phyloP scores from a whole-genome alignment of 2,329 filamentous ascomycete genomes.

The Aureobasidium musti region DNA sequence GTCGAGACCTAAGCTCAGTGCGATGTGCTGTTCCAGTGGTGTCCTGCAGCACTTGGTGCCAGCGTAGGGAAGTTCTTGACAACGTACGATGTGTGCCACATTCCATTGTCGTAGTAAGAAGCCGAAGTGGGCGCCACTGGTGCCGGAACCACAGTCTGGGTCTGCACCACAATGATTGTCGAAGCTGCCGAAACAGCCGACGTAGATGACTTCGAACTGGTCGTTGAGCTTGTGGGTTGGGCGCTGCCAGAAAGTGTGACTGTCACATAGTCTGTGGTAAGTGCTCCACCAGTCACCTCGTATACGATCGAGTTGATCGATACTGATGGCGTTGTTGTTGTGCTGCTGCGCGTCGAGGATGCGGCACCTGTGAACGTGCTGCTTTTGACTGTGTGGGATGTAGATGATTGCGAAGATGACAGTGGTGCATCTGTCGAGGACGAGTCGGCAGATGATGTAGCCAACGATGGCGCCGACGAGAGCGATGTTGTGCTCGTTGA shows the following conservation, averaged over 20 bases:
- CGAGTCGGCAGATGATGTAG: neutral
- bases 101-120: constrained; percentile 49
- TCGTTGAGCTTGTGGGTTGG: constrained; percentile 2
- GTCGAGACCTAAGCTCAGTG: neutral
- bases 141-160: constrained; percentile 18
- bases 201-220: neutral
- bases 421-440: constrained; percentile 1
- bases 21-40: constrained; percentile 23
- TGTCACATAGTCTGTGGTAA: constrained; percentile 19
- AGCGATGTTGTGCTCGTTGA: constrained; percentile 1
- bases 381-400: neutral
- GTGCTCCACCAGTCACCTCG: constrained; percentile 21
- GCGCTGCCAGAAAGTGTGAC: constrained; percentile 15
- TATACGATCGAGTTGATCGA: constrained; percentile 21
- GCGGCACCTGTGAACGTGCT: neutral
- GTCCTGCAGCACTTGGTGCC: constrained; percentile 4
- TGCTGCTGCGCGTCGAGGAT: neutral
- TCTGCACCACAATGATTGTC: constrained; percentile 20
- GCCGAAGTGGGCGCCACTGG: constrained; percentile 30
- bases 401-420: neutral
- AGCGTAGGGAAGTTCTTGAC: constrained; percentile 39
- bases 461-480: neutral
- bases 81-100: constrained; percentile 50
- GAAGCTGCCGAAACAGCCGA: neutral
- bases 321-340: constrained; percentile 1